Percentiles rank a stretch among this genome's conserved stretches.
Evolutionary conservation across 768 basidiomycete genomes (phyloP).

Genomic region (Rhodotorula babjevae): DNA sequence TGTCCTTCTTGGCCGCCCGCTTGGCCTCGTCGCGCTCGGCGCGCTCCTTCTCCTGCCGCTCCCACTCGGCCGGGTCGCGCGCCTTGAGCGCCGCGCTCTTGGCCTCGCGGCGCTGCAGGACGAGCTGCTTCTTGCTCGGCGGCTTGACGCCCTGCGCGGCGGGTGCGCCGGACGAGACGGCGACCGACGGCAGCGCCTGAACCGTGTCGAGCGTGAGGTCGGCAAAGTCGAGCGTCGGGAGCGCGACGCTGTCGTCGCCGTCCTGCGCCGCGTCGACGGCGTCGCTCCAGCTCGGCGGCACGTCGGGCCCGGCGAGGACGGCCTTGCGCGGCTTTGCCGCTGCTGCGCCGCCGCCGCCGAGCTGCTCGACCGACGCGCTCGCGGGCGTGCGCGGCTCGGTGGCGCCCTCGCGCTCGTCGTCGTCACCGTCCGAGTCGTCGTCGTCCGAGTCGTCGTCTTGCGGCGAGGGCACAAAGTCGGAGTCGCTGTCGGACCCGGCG

Average conservation of each 20-base stretch:
- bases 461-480: constrained; percentile 4
- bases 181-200: background rate
- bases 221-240: constrained; percentile 33
- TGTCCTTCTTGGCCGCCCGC: constrained; percentile 15
- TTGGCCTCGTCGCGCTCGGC: constrained; percentile 10
- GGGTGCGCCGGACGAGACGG: background rate
- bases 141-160: background rate
- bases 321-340: background rate
- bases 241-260: constrained; percentile 4
- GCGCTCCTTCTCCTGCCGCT: constrained; percentile 17
- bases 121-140: constrained; percentile 16
- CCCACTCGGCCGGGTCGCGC: constrained; percentile 30
- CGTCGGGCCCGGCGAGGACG: background rate
- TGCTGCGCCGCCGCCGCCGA: background rate
- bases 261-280: constrained; percentile 13
- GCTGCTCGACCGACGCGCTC: constrained; percentile 1
- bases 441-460: background rate
- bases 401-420: constrained; percentile 8
- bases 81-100: constrained; percentile 28
- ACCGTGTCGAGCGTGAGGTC: constrained; percentile 27
- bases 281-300: constrained; percentile 25
- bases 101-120: constrained; percentile 5
- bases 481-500: constrained; percentile 11
- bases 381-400: constrained; percentile 1
- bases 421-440: background rate